These are phyloP conservation scores for Phycomyces blakesleeanus DNA, from an alignment of 192 early-diverging fungal genomes.

Conservation along the genomic window DNA sequence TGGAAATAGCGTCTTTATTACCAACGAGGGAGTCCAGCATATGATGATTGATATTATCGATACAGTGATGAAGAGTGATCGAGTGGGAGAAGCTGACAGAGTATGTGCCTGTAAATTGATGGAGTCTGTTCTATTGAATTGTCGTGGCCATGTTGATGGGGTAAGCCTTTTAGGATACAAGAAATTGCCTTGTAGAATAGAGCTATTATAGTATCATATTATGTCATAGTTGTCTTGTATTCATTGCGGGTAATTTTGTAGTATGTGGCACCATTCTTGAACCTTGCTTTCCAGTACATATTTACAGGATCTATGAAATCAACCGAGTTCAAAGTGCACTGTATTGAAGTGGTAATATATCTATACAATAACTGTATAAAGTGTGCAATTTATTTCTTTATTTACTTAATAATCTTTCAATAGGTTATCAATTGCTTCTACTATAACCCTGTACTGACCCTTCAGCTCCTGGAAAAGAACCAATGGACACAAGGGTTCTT, in stretches of 20 bases:
- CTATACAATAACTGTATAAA: background rate
- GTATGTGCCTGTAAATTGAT: constrained; percentile 79
- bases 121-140: constrained; percentile 80
- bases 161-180: constrained; percentile 23
- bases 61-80: constrained; percentile 76
- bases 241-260: no score
- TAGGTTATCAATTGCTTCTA: constrained; percentile 76
- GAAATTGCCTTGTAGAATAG: background rate
- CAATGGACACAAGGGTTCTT: constrained; percentile 76
- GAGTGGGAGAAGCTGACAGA: constrained; percentile 72
- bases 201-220: background rate
- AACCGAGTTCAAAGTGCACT: constrained; percentile 63
- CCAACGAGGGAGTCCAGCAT: constrained; percentile 62
- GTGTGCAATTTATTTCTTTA: no score
- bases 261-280: constrained; percentile 69
- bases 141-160: constrained; percentile 76
- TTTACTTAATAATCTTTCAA: background rate
- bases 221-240: constrained; percentile 6
- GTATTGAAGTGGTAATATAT: constrained; percentile 60
- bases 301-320: constrained; percentile 58
- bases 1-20: constrained; percentile 74
- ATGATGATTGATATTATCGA: constrained; percentile 82
- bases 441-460: constrained; percentile 78
- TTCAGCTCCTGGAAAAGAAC: constrained; percentile 74
- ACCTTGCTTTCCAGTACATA: constrained; percentile 64